These are phyloP conservation scores for Phylloporus scabripes DNA, from an alignment of 768 basidiomycete species.

Conservation along the genomic window DNA sequence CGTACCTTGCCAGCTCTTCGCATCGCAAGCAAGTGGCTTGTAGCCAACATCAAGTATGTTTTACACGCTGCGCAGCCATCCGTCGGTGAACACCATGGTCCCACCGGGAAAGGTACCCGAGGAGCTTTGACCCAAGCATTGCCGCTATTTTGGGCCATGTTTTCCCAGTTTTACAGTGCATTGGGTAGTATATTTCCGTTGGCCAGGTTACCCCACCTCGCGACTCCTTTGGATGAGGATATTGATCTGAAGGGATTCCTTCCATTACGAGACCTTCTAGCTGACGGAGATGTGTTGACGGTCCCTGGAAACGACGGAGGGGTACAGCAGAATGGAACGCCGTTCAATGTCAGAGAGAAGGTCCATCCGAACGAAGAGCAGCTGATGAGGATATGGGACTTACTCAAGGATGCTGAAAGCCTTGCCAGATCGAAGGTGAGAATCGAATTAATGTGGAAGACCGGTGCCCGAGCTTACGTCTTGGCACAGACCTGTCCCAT, in stretches of 20 bases:
- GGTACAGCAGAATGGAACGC: constrained; percentile 20
- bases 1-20: constrained; percentile 83
- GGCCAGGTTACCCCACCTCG: constrained; percentile 51
- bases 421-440: constrained; percentile 57
- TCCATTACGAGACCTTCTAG: constrained; percentile 65
- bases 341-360: constrained; percentile 34
- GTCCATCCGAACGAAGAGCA: constrained; percentile 94
- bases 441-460: constrained; percentile 8
- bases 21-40: constrained; percentile 86
- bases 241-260: constrained; percentile 82
- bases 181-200: constrained; percentile 66
- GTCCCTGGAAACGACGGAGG: constrained; percentile 21
- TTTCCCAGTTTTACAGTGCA: constrained; percentile 57
- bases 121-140: constrained; percentile 29
- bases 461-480: constrained; percentile 11
- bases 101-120: constrained; percentile 15
- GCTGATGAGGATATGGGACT: constrained; percentile 86
- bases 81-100: constrained; percentile 12
- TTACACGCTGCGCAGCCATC: constrained; percentile 38
- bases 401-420: constrained; percentile 63
- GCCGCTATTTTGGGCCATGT: constrained; percentile 66
- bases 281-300: constrained; percentile 16
- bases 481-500: constrained; percentile 25
- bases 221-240: constrained; percentile 80
- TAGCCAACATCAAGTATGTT: constrained; percentile 67